Evolutionary conservation across 768 basidiomycete genomes (phyloP).

Genomic region (Mycena latifolia): DNA sequence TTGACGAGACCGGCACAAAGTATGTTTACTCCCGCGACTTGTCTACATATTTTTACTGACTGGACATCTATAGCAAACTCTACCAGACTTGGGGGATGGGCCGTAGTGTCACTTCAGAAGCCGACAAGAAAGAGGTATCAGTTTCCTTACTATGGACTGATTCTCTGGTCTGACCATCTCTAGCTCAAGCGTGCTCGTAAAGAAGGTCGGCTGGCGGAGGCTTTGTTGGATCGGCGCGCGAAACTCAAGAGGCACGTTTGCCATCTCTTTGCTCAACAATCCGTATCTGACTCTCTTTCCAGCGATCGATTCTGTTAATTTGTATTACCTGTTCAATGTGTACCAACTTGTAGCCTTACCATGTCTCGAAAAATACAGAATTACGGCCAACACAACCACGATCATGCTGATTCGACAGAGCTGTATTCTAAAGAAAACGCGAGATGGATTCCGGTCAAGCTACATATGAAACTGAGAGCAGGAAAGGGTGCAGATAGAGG

Average conservation of each 20-base stretch:
- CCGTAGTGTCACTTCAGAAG: conserved; percentile 72
- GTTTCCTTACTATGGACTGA: background rate
- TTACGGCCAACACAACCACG: conserved; percentile 21
- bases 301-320: conserved; percentile 67
- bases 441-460: conserved; percentile 31
- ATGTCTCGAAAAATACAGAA: conserved; percentile 8
- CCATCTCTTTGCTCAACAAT: background rate
- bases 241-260: conserved; percentile 82
- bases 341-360: conserved; percentile 36
- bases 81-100: conserved; percentile 92
- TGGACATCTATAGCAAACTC: conserved; percentile 60
- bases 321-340: conserved; percentile 28
- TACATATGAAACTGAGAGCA: conserved; percentile 25
- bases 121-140: conserved; percentile 79
- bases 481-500: conserved; percentile 33
- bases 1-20: conserved; percentile 84
- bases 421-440: conserved; percentile 34
- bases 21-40: conserved; percentile 51
- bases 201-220: conserved; percentile 85
- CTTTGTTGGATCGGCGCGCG: conserved; percentile 80
- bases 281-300: conserved; percentile 15
- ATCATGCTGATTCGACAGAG: conserved; percentile 22
- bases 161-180: conserved; percentile 19
- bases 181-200: conserved; percentile 85
- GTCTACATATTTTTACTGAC: conserved; percentile 16